Conservation (phyloP, 495 filamentous ascomycete genomes). For the Astrothelium subdiscretum region DNA sequence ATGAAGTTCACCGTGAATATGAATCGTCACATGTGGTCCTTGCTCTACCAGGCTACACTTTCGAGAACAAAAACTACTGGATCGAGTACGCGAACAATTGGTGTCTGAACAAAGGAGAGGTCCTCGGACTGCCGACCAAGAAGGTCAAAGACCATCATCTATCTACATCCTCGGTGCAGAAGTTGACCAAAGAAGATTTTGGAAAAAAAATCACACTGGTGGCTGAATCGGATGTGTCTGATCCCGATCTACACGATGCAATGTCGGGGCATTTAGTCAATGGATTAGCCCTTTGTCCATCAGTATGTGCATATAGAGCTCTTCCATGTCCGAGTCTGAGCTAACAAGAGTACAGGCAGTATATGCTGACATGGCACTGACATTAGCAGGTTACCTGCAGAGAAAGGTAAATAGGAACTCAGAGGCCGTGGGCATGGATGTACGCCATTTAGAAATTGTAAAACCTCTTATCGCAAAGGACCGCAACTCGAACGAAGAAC, state of each 20-base stretch:
- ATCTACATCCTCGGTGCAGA: conserved; percentile 7
- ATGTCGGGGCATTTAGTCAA: neutral
- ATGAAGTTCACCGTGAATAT: conserved; percentile 14
- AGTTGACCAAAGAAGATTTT: neutral
- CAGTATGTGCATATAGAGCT: neutral
- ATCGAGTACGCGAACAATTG: conserved; percentile 57
- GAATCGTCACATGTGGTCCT: conserved; percentile 3
- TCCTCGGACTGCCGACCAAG: conserved; percentile 30
- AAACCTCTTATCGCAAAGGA: neutral
- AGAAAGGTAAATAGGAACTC: neutral
- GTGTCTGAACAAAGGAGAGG: conserved; percentile 36
- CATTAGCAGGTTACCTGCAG: neutral
- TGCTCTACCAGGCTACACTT: conserved; percentile 58
- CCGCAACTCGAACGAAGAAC: neutral
- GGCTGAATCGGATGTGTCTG: neutral
- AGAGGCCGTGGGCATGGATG: neutral
- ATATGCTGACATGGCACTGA: neutral
- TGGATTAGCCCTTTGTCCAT: neutral
- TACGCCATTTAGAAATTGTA: neutral
- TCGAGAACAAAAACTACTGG: conserved; percentile 78
- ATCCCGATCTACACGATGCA: neutral
- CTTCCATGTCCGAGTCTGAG: neutral
- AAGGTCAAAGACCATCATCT: conserved; percentile 1
- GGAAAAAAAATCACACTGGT: neutral
- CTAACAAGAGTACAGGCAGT: neutral